Conservation (phyloP, 306 rosid genomes). For the Cucumis hystrix region DNA sequence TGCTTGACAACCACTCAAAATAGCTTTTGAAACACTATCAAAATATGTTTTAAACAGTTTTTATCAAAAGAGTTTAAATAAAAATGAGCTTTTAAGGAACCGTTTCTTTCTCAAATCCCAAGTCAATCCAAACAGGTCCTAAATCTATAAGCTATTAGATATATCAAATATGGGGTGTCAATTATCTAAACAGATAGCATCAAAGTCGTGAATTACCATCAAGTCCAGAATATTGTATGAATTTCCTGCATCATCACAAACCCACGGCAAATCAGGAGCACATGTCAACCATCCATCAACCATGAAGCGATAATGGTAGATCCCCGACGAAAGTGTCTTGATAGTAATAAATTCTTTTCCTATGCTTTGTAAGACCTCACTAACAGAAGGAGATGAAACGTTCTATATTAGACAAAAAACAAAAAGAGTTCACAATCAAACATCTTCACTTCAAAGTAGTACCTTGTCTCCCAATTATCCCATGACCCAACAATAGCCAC, state of each 20-base stretch:
- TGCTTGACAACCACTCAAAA: too few species aligned
- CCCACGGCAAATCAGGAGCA: slow-evolving; percentile 65
- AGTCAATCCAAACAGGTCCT: too few species aligned
- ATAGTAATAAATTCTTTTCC: slow-evolving; percentile 25
- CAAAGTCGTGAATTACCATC: slow-evolving; percentile 33
- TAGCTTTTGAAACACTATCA: too few species aligned
- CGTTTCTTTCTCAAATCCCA: too few species aligned
- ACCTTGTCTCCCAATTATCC: slow-evolving; percentile 78
- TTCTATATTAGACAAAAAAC: slow-evolving; percentile 7
- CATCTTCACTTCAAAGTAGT: not conserved
- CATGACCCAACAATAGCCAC: slow-evolving; percentile 71
- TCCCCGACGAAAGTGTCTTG: slow-evolving; percentile 48
- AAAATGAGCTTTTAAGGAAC: too few species aligned
- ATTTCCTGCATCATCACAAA: slow-evolving; percentile 31
- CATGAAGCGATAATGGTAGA: slow-evolving; percentile 60
- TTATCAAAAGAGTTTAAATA: too few species aligned
- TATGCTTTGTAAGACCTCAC: slow-evolving; percentile 44
- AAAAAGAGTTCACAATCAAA: not conserved
- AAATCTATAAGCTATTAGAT: not conserved
- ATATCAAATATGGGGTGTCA: not conserved
- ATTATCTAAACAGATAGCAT: not conserved
- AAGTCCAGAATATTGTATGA: slow-evolving; percentile 66
- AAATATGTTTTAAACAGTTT: too few species aligned
- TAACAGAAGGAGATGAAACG: slow-evolving; percentile 20
- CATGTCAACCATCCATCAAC: slow-evolving; percentile 58